Base-by-base conservation (phyloP, 768 basidiomycete genomes). In the Suillus spraguei region DNA sequence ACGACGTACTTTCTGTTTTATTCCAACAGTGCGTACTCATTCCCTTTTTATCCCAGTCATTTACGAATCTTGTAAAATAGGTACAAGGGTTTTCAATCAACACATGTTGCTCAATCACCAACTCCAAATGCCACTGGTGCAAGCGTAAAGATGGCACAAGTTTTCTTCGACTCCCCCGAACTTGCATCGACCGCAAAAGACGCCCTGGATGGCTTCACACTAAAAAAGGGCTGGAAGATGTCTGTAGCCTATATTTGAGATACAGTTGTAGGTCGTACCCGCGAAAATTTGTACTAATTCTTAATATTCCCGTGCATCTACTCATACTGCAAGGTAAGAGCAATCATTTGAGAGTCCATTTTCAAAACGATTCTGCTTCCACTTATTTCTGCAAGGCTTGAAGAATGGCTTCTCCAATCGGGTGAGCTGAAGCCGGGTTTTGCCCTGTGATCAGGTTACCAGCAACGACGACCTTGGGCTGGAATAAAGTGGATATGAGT, bases 201-300 rank as follows among this genome's bases (percentile, higher is more conserved):
- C 59, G 92, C 90, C 16, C 77, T 95, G 66, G 87, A 97, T 75
- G 90, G 91, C 59, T 97, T 94, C 75, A 83, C 89, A 46, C 80
- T 97, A 69, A 95, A 95, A 79, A 90, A 90, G 70, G 92, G 86
- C 47, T 93, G 91, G 90, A 78, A 84, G 67, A 94, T 95, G 91
- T 82, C 82, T 59, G 92, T 95, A 62, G 82, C 81, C 50, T 95
- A 86, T 77, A 87, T 90, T 70, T 75, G 66, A 35, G 9, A 75
- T 58, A 59, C 32, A 33, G 59, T 60, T 60, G 55, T 58, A 58
- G 55, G 38, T 56, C 22, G 55, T 58, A 58, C 24, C 10, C 56
- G 24, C 35, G 54, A 63, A 62, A 56, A 50, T 67, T 61, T 71
- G 63, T 60, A 54, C 17, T 61, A 53, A 60, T 64, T 60, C 55